These are phyloP conservation scores for Aureobasidium sp. DNA, from an alignment of 2,329 filamentous ascomycete species.

Conservation along the genomic window DNA sequence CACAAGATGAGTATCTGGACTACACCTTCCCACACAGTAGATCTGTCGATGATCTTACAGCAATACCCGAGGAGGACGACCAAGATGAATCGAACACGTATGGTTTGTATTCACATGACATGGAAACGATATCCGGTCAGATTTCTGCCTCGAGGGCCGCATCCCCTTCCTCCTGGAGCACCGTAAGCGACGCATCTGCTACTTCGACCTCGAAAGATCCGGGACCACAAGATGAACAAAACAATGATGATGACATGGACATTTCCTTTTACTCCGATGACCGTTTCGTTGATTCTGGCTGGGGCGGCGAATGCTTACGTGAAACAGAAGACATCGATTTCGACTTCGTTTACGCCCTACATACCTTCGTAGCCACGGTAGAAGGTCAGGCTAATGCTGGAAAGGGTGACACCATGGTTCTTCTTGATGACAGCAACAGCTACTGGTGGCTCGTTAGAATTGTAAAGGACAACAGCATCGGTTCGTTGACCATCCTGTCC, in stretches of 20 bases:
- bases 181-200: constrained; percentile 17
- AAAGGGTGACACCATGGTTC: constrained; percentile 97
- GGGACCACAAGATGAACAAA: constrained; percentile 23
- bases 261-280: constrained; percentile 48
- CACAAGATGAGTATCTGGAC: not conserved
- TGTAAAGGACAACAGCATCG: constrained; percentile 95
- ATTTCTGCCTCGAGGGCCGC: constrained; percentile 10
- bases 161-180: constrained; percentile 28
- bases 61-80: not conserved
- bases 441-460: constrained; percentile 99
- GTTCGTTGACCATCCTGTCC: constrained; percentile 32
- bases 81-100: constrained; percentile 20
- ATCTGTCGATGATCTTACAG: not conserved
- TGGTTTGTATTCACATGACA: constrained; percentile 32
- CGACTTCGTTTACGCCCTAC: constrained; percentile 96
- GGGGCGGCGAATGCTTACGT: constrained; percentile 79
- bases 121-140: constrained; percentile 32
- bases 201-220: constrained; percentile 11
- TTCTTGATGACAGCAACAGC: constrained; percentile 96
- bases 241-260: constrained; percentile 53
- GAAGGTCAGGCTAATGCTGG: constrained; percentile 97
- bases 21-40: not conserved
- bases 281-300: constrained; percentile 61
- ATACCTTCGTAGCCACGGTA: constrained; percentile 95
- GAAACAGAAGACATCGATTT: constrained; percentile 98